These are phyloP conservation scores for Flaveria robusta DNA, from an alignment of 129 eudicot genomes.

Conservation along the genomic window DNA sequence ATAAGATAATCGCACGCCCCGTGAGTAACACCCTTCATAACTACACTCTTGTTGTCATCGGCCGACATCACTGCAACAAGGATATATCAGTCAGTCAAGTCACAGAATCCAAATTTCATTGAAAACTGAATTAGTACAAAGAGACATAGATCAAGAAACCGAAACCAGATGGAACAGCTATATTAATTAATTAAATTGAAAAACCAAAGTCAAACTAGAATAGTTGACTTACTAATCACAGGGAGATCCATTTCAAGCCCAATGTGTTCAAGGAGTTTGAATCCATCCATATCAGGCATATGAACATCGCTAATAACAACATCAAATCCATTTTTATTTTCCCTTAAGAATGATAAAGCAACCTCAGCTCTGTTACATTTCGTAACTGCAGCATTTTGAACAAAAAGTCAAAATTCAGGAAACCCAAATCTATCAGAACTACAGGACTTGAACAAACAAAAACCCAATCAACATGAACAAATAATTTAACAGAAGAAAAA, in stretches of 20 bases:
- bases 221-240: slow-evolving; percentile 59
- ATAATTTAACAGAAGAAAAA: not conserved
- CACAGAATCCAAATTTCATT: not conserved
- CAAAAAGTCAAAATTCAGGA: slow-evolving; percentile 15
- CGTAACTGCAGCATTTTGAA: slow-evolving; percentile 45
- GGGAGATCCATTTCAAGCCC: slow-evolving; percentile 75
- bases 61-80: slow-evolving; percentile 61
- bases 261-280: slow-evolving; percentile 69
- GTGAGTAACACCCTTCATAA: slow-evolving; percentile 70
- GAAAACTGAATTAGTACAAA: not conserved
- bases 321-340: slow-evolving; percentile 58
- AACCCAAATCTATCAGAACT: slow-evolving; percentile 12
- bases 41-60: slow-evolving; percentile 57
- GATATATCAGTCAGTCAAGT: not conserved
- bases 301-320: slow-evolving; percentile 71
- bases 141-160: slow-evolving; percentile 8
- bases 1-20: slow-evolving; percentile 74
- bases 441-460: not conserved
- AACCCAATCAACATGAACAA: slow-evolving; percentile 1
- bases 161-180: not conserved
- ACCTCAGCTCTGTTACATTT: slow-evolving; percentile 51
- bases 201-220: slow-evolving; percentile 21
- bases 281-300: slow-evolving; percentile 80
- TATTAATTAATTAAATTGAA: not conserved
- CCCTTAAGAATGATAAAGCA: slow-evolving; percentile 52